Base-by-base conservation (phyloP, 2,329 filamentous ascomycete species). In the Alternaria atra region DNA sequence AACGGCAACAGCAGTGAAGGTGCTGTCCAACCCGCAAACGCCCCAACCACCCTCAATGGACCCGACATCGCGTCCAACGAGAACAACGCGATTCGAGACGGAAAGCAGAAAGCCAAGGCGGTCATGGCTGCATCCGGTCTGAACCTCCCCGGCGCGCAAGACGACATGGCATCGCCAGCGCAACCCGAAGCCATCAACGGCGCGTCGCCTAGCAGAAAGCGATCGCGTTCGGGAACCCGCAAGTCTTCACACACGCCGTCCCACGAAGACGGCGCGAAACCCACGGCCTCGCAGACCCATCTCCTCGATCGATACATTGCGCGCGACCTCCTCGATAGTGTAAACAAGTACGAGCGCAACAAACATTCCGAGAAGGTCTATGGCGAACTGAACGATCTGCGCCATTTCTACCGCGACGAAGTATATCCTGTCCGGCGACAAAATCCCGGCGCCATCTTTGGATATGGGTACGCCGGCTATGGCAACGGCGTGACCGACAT, bases 381-480 rank as follows among this genome's bases (percentile, higher is more conserved):
- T 67, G 84, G 82, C 67, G 83, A 89, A 13, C 48, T 77, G n/a
- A 73, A 69, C 43, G 63, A 71, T 46, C 56, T 74, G 53, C 65
- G 67, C 52, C 61, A 69, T 40, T 73, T 72, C 37, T 76, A 74
- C 48, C 64, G 67, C 59, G 71, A 75, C 48, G 63, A 70, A 61
- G 63, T 93, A 84, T 80, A 91, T 84, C 79, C 87, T 84, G 81
- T 86, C 52, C 82, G 85, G 44, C 82, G 84, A 47, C 73, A 81
- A 61, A 83, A 88, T 66, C 87, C 88, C 15, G 87, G 83, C 39
- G 82, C 84, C 10, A 79, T 90, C 30, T 90, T 88, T 74, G 88
- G 88, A 30, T 81, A 83, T 70, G 95, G 95, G 55, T 99, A 97
- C 77, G 89, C 87, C 74, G 94, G 94, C 44, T 97, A 91, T 74